Base-by-base conservation (phyloP, 306 rosid genomes). In the Vigna reflexopilosa region DNA sequence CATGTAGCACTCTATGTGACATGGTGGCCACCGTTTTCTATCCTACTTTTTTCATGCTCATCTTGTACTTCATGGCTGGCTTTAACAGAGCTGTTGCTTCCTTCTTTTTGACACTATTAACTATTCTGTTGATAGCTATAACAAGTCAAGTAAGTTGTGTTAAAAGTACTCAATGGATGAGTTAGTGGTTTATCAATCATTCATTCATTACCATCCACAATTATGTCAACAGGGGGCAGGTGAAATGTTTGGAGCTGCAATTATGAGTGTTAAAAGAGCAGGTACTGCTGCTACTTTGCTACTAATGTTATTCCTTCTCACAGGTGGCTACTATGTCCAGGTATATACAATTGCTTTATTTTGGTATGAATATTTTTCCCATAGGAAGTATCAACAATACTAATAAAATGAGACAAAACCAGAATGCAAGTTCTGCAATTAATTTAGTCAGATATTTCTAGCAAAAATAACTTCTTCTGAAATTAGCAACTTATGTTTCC, bases 241-340 rank as follows among this genome's bases (percentile, higher is more conserved):
- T 74, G 98, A 95, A 76, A 68, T 92, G 6, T 91, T 95, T 85
- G 98, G 98, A 85, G 98, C 98, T 38, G 86, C 97, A 17, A 84
- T 91, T 73, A 78, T 95, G 90, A 92, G 97, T 78, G 86, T 89
- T 32, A 86, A 83, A 88, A 90, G 96, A 73, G 90, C 96, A 57
- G 98, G 98, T 2, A 85, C 86, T 83, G 88, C 86, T 77, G 98
- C 98, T 57, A 86, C 98, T 72, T 76, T 95, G 87, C 73, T 92
- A 67, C 89, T 95, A 11, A 92, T 95, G 98, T 38, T 95, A 17
- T 95, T 95, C 80, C 98, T 95, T 38, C 93, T 95, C 51, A 92
- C 97, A 3, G 98, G 98, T 73, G 98, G 98, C 50, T 95, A 95
- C 65, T 95, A 92, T 80, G 98, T 95, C 2, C 98, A 92, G 98